Evolutionary conservation across 2,329 filamentous ascomycete species (phyloP).

Genomic region (Penicillium psychrosexuale): DNA sequence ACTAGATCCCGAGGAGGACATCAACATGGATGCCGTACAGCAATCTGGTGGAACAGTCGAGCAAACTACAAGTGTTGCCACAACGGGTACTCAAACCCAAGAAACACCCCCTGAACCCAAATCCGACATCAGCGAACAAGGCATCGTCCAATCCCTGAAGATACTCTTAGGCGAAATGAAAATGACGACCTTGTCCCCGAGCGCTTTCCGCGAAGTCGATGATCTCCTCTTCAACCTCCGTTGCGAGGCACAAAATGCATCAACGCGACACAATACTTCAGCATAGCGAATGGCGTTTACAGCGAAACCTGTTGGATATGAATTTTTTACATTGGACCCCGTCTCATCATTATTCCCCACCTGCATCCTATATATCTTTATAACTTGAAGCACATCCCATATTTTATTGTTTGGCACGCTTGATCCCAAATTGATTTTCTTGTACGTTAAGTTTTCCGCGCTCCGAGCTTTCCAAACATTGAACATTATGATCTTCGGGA

Average conservation of each 20-base stretch:
- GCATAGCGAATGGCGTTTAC: conserved; percentile 40
- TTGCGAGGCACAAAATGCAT: conserved; percentile 68
- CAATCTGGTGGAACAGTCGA: neutral
- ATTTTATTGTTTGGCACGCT: conserved; percentile 1
- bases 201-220: conserved; percentile 69
- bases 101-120: conserved; percentile 1
- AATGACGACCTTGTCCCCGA: conserved; percentile 57
- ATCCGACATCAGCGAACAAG: conserved; percentile 24
- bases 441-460: neutral
- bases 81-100: conserved; percentile 17
- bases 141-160: conserved; percentile 55
- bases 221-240: conserved; percentile 77
- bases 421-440: neutral
- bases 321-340: conserved; percentile 6
- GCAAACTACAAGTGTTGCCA: conserved; percentile 6
- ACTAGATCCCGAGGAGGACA: conserved; percentile 7
- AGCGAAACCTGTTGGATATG: conserved; percentile 8
- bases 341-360: conserved; percentile 18
- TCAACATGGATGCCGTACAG: neutral
- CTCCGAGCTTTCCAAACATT: neutral
- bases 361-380: conserved; percentile 16
- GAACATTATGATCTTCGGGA: neutral
- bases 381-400: conserved; percentile 9
- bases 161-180: conserved; percentile 60
- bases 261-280: conserved; percentile 47